phyloP scores from a whole-genome alignment of 2,329 filamentous ascomycete genomes.

The Atkinsonella texensis region DNA sequence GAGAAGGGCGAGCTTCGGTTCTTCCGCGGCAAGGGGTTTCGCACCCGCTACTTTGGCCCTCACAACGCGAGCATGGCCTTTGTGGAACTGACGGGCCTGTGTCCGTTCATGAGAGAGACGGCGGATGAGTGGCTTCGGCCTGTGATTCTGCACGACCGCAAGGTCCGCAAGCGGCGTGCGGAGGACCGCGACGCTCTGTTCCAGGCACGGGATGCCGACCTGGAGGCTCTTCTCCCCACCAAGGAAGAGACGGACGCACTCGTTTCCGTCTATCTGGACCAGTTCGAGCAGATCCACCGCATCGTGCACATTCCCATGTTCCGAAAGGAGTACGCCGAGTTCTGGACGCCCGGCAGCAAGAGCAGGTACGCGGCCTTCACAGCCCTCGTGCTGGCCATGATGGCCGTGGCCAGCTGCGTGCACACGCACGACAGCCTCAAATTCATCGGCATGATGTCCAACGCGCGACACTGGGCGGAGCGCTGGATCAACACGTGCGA shows the following conservation, averaged over 20 bases:
- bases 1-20: slow-evolving; percentile 44
- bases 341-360: slow-evolving; percentile 35
- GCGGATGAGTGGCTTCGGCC: slow-evolving; percentile 49
- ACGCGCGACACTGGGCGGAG: slow-evolving; percentile 41
- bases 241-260: slow-evolving; percentile 37
- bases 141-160: slow-evolving; percentile 41
- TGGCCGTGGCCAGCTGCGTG: slow-evolving; percentile 46
- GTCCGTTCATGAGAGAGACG: slow-evolving; percentile 50
- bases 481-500: slow-evolving; percentile 46
- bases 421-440: slow-evolving; percentile 39
- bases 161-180: slow-evolving; percentile 42
- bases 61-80: slow-evolving; percentile 50
- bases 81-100: slow-evolving; percentile 44
- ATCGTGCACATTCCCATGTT: slow-evolving; percentile 50
- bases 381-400: slow-evolving; percentile 45
- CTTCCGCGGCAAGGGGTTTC: slow-evolving; percentile 46
- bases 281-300: slow-evolving; percentile 43
- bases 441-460: slow-evolving; percentile 47
- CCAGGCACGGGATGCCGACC: slow-evolving; percentile 31
- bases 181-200: slow-evolving; percentile 40
- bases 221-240: slow-evolving; percentile 38
- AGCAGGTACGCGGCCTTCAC: slow-evolving; percentile 41
- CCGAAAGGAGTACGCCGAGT: slow-evolving; percentile 40
- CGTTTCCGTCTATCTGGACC: slow-evolving; percentile 37
- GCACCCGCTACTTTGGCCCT: slow-evolving; percentile 47